Evolutionary conservation across 1,139 yeast genomes (phyloP).

Genomic region (Protomyces lactucae-debilis): DNA sequence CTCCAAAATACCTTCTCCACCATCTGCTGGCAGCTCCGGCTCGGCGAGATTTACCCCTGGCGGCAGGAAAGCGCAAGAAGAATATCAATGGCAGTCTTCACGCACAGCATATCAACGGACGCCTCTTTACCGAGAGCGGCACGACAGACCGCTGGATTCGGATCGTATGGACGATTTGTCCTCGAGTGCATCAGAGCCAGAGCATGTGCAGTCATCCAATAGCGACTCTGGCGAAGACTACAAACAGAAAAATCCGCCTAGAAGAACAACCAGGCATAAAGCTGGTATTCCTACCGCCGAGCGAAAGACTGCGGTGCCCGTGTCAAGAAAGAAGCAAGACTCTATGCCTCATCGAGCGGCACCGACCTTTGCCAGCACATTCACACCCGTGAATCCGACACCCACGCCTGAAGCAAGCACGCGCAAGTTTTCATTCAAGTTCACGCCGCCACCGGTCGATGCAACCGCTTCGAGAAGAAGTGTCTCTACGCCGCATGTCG

Average conservation of each 20-base stretch:
- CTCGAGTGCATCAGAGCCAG: background rate
- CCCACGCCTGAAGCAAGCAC: background rate
- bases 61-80: background rate
- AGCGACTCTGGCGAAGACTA: background rate
- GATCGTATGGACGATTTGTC: background rate
- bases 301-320: background rate
- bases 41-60: background rate
- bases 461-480: background rate
- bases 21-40: background rate
- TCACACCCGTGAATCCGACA: background rate
- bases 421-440: background rate
- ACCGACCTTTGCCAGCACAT: background rate
- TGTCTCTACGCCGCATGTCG: background rate
- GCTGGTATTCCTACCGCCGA: background rate
- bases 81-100: constrained; percentile 14
- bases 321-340: background rate
- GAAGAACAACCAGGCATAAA: background rate
- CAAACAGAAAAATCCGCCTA: background rate
- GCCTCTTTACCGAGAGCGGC: background rate
- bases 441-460: background rate
- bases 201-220: background rate
- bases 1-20: background rate
- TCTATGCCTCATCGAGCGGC: background rate
- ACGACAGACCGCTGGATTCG: background rate
- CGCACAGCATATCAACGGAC: constrained; percentile 14